A percentile compares a stretch with the other conserved stretches of the same genome.
Conservation (phyloP, 345 rosid genomes). For the Nasturtium officinale region DNA sequence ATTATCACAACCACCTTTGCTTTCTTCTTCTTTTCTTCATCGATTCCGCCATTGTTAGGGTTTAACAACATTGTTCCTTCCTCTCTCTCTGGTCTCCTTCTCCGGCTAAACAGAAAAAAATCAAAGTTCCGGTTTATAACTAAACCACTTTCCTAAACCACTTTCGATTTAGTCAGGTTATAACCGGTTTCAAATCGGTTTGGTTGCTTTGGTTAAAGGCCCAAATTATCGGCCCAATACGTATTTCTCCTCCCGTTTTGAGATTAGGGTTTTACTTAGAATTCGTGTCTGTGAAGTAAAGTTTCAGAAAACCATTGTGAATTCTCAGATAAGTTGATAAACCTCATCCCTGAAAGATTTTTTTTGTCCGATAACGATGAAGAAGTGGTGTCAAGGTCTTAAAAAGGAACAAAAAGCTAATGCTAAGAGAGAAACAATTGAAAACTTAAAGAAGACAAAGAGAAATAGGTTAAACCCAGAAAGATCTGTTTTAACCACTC, state of each 20-base stretch:
- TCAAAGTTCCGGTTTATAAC: constrained; percentile 14
- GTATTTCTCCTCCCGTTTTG: not conserved
- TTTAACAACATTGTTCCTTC: constrained; percentile 33
- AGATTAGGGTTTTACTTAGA: not conserved
- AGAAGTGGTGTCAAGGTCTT: constrained; percentile 68
- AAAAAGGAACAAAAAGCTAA: constrained; percentile 56
- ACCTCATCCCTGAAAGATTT: constrained; percentile 70
- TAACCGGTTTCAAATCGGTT: not conserved
- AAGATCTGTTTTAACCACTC: constrained; percentile 51
- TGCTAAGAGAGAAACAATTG: constrained; percentile 59
- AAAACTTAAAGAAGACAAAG: constrained; percentile 68
- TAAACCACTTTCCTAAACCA: constrained; percentile 1
- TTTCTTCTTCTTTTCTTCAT: constrained; percentile 48
- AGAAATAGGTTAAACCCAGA: constrained; percentile 66
- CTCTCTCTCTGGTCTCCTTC: not conserved
- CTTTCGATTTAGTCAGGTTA: not conserved
- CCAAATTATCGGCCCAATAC: constrained; percentile 11
- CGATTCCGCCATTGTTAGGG: constrained; percentile 51
- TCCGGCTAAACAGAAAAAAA: not conserved
- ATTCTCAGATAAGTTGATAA: constrained; percentile 64
- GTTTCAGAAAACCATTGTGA: not conserved
- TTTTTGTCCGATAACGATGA: constrained; percentile 73
- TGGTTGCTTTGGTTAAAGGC: not conserved
- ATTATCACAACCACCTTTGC: constrained; percentile 73
- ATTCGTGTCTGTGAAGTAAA: not conserved